Base-by-base conservation (phyloP, 2,329 filamentous ascomycete species). In the Gremmenia infestans region DNA sequence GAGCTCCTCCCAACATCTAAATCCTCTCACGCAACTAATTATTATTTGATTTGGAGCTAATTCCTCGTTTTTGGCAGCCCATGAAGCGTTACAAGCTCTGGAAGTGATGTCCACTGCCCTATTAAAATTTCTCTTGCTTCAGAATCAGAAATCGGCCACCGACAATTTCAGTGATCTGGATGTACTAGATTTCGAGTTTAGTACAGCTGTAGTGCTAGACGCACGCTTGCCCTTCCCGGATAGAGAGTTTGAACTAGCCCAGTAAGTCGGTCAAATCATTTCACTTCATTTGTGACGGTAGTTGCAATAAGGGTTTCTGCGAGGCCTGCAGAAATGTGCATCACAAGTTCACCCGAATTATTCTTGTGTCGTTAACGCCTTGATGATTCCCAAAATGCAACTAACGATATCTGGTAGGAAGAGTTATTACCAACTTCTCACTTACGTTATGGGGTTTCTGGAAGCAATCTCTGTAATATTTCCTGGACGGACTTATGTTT, bases 381-480 rank as follows among this genome's bases (percentile, higher is more conserved):
- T 32, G 28, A 11, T 32, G 28, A 32, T 32, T 32, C 28, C 28
- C 28, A 11, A 11, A 11, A 11, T 11, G 9, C 28, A 25, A 17
- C 45, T 47, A 23, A 47, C 5, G 14, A 28, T 47, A 28, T 22
- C 23, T 2, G n/a, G 12, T 47, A 47, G 45, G 43, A 60, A 64
- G 40, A 60, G 52, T 11, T 61, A 59, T 35, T 64, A 62, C 23
- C 23, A 25, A 32, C 48, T 64, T 11, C 54, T 64, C 1, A 59
- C 60, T 39, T 61, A 61, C 28, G 50, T 62, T 14, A 62, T 64
- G 62, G 60, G 62, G 11, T 48, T 59, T 25, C 43, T 64, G 3
- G 49, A 57, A 32, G 55, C 52, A 12, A 46, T 62, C 35, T 42
- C 53, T 4, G n/a, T 40, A 5, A 57, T 63, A 25, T 63, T 60